Evolutionary conservation across 805 yeast genomes (phyloP).

Genomic region (Tetrapisispora iriomotensis): DNA sequence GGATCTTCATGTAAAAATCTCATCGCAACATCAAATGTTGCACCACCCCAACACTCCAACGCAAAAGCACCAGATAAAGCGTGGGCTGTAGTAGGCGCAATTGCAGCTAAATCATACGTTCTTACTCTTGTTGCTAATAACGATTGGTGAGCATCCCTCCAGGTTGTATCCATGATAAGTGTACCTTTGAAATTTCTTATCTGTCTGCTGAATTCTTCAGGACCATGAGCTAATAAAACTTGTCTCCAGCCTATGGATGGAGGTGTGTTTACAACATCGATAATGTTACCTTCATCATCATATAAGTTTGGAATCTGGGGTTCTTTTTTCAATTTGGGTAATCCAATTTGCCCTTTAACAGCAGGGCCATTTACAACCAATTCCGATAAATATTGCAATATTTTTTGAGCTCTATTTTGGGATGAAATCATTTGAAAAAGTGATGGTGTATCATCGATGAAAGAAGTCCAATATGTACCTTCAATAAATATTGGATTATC

Average conservation of each 20-base stretch:
- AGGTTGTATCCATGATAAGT: conserved; percentile 91
- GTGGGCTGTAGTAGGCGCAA: conserved; percentile 87
- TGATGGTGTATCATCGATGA: conserved; percentile 93
- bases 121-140: conserved; percentile 92
- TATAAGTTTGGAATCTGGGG: conserved; percentile 66
- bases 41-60: conserved; percentile 99
- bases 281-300: conserved; percentile 46
- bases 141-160: conserved; percentile 99
- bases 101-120: conserved; percentile 78
- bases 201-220: conserved; percentile 76
- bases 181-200: conserved; percentile 78
- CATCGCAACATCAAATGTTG: conserved; percentile 96
- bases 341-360: conserved; percentile 87
- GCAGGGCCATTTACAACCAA: conserved; percentile 90
- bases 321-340: conserved; percentile 66
- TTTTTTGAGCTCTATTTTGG: conserved; percentile 91
- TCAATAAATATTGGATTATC: conserved; percentile 76
- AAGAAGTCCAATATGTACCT: conserved; percentile 96
- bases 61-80: conserved; percentile 87
- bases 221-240: conserved; percentile 70
- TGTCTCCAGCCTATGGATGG: conserved; percentile 85
- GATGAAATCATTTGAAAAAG: conserved; percentile 88
- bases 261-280: conserved; percentile 45
- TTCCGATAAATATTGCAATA: conserved; percentile 82
- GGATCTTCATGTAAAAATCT: conserved; percentile 96